Base-by-base conservation (phyloP, 352 stramenopile species). In the Phytophthora multivora region DNA sequence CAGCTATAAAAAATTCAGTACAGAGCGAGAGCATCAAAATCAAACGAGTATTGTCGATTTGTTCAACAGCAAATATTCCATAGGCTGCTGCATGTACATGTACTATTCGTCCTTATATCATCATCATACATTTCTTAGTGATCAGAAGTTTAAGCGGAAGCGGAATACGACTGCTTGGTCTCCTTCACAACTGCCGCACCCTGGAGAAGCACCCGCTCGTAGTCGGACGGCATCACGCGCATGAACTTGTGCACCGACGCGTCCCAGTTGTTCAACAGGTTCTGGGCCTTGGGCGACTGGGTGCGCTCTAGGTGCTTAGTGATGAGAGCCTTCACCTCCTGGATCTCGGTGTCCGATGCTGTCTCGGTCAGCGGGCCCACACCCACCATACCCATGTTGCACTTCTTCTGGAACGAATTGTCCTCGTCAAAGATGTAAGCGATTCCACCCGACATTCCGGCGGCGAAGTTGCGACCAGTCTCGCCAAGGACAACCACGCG, bases 341-440 rank as follows among this genome's bases (percentile, higher is more conserved):
- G 74, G 21, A 94, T 93, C 51, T 91, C 87, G 12, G 66, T 40
- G 5, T 78, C 89, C 4, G 63, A 77, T 5, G 97, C 91, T 11
- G 61, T 75, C 36, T 97, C 90, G 2, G 97, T 75, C 31, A 88
- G 55, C 16, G 79, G 61, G 5, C 55, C 62, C 19, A 88, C 69
- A 7, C 71, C 84, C 11, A 98, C 94, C 85, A 99, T 96, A 18
- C 94, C 95, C 91, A 98, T 97, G 81, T 99, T 99, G 81, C 93
- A 98, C 63, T 96, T 86, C 59, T 86, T 70, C 33, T 87, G 75
- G 80, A 99, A 99, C 35, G 86, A 88, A n/a, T 75, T 73, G 47
- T 98, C 75, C 30, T 95, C 91, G 68, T 99, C 97, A 57, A 98
- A 99, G 52, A 99, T 88, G 79, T 98, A 99, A 11, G 95, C 96